Evolutionary conservation across 495 filamentous ascomycete genomes (phyloP), one percentile per base, ranked within the genome.

Genomic region (Xeromyces bisporus): DNA sequence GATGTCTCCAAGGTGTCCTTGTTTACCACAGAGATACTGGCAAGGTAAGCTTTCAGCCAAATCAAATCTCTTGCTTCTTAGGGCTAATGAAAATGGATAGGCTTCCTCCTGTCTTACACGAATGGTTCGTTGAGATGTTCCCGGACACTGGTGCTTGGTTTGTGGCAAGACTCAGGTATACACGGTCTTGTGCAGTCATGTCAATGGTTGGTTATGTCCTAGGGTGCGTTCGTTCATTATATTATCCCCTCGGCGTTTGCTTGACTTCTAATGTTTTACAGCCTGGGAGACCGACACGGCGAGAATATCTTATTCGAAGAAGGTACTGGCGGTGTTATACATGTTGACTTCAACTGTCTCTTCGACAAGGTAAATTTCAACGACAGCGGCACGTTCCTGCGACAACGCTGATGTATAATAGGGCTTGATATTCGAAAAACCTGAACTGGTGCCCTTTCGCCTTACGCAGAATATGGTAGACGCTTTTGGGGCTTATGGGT

Each of bases 301-400:
- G 89, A 96, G 55, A 99, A 99, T 51, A 81, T 99, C 30, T 68
- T 93, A 20, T 80, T 96, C 29, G 85, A 96, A 51, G 83, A 93
- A 65, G 75, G 77, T 21, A 91, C 84, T 38, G 89, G 91, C 27
- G 91, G 92, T 33, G 74, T 91, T 15, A 74, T 96, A 45, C 89
- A 99, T 55, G 89, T 99, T 30, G 89, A 99, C 57, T 99, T 99
- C 67, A 99, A 99, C 56, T 99, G 89, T 56, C 77, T 99, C 13
- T 99, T 99, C 53, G 91, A 99, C 62, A 99, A 96, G 59, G 58
- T 62, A 38, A n/a, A 26, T 37, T 18, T 4, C 12, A 20, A 17
- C 20, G 9, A 14, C 7, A 15, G 2, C 21, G 8, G 23, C 12
- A 21, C 3, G n/a, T n/a, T n/a, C n/a, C n/a, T n/a, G n/a, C n/a